phyloP scores from a whole-genome alignment of 371 early-diverging fungal genomes.

The Circinella minor region DNA sequence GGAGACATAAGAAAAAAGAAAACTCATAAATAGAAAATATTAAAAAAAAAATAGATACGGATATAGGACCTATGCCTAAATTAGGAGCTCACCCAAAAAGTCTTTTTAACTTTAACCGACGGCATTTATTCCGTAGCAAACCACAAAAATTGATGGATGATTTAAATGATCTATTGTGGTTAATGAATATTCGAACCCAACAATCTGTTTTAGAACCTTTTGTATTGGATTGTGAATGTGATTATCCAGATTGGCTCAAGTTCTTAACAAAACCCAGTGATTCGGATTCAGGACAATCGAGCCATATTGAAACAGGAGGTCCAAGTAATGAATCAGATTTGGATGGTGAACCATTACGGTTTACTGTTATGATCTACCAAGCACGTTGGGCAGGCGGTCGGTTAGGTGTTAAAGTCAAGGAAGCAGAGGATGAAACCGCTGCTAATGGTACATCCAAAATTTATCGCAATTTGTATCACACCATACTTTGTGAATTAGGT shows the following conservation, averaged over 20 bases:
- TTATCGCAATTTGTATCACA: conserved; percentile 28
- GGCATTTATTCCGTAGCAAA: conserved; percentile 35
- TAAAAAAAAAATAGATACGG: not conserved
- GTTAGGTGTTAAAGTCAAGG: conserved; percentile 46
- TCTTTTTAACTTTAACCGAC: conserved; percentile 40
- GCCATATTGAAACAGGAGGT: conserved; percentile 13
- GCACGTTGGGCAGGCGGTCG: conserved; percentile 47
- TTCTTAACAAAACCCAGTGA: conserved; percentile 17
- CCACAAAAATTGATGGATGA: conserved; percentile 36
- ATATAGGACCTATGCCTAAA: conserved; percentile 18
- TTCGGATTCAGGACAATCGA: conserved; percentile 15
- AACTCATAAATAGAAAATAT: not conserved
- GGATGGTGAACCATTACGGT: conserved; percentile 25
- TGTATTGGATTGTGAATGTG: conserved; percentile 33
- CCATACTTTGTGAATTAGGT: conserved; percentile 33
- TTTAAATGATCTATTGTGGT: conserved; percentile 23
- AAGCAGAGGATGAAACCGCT: conserved; percentile 28
- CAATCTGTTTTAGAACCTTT: conserved; percentile 23
- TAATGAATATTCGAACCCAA: conserved; percentile 25
- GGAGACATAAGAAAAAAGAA: not conserved
- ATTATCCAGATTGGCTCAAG: conserved; percentile 26
- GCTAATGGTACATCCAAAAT: conserved; percentile 21
- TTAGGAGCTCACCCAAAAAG: conserved; percentile 33
- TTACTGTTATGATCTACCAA: conserved; percentile 40
- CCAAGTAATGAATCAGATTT: not conserved